Evolutionary conservation across 371 early-diverging fungal species (phyloP), one percentile per base, ranked within the genome.

Genomic region (Syncephalastrum monosporum): DNA sequence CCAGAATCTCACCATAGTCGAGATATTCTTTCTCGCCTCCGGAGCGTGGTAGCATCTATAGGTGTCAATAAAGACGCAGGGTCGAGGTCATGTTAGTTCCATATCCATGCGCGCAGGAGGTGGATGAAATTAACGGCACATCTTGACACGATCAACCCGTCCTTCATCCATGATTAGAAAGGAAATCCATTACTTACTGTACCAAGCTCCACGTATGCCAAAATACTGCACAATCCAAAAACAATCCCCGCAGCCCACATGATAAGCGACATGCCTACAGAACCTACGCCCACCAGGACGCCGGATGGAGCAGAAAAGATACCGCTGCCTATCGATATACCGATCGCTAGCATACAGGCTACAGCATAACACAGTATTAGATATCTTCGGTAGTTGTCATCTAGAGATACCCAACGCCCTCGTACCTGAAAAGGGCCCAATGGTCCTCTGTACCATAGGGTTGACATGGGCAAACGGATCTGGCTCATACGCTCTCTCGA

Each of bases 211-310:
- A 71, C 50, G 23, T 68, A 71, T 23, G 57, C 59, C 63, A 67
- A 64, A 0, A 65, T 65, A 17, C 71, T 69, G 14, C 62, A 52
- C 15, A 43, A 41, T 24, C 65, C 65, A 55, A 68, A 63, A 7
- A 71, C 25, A 7, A 69, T 69, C 10, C 71, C 71, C 13, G 68
- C 42, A 4, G 57, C 29, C 71, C 71, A 71, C 3, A 71, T 19
- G 1, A 71, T 42, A 4, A 71, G 29, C 61, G 69, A 64, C 71
- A 71, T 71, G 8, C 68, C 71, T n/a, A 71, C 71, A 1, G 71
- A 71, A 4, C 71, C 71, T 44, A 66, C 56, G 16, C 65, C 57
- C 16, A 48, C 29, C n/a, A 68, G 16, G 1, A 71, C 60, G 21
- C 59, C 51, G 5, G 71, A 24, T 25, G 71, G 65, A n/a, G 62